phyloP scores from a whole-genome alignment of 2,329 filamentous ascomycete genomes.

The Chaetomium strumarium region DNA sequence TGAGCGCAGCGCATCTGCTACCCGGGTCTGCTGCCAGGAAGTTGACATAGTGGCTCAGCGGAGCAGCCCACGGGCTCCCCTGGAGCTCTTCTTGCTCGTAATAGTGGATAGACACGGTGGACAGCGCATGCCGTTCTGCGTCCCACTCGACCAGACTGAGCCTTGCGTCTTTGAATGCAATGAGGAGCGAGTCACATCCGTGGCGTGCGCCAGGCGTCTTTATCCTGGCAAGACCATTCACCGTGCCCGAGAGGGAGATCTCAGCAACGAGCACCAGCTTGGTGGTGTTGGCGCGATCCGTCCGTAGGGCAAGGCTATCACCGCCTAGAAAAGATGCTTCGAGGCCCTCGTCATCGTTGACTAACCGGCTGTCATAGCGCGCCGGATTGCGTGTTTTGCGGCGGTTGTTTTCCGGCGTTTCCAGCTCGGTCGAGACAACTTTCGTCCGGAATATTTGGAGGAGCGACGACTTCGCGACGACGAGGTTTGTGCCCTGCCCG shows the following conservation, averaged over 20 bases:
- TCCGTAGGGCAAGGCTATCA: constrained; percentile 55
- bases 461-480: constrained; percentile 87
- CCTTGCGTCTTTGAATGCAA: constrained; percentile 87
- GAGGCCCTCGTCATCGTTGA: constrained; percentile 56
- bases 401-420: constrained; percentile 28
- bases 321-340: constrained; percentile 61
- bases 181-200: constrained; percentile 74
- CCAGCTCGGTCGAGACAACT: constrained; percentile 58
- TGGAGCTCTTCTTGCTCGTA: constrained; percentile 92
- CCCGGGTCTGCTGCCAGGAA: constrained; percentile 83
- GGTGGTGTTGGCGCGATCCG: constrained; percentile 59
- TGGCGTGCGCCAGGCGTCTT: constrained; percentile 67
- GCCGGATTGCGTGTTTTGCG: constrained; percentile 38
- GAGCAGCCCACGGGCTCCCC: constrained; percentile 73
- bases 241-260: constrained; percentile 74
- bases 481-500: constrained; percentile 70
- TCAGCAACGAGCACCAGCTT: constrained; percentile 84
- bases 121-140: constrained; percentile 67
- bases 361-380: constrained; percentile 47
- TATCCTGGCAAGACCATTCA: constrained; percentile 76
- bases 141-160: constrained; percentile 94
- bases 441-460: constrained; percentile 84
- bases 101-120: constrained; percentile 92
- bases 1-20: constrained; percentile 88
- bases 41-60: constrained; percentile 69